Evolutionary conservation across 495 filamentous ascomycete genomes (phyloP).

Genomic region (Cercophora newfieldiana): DNA sequence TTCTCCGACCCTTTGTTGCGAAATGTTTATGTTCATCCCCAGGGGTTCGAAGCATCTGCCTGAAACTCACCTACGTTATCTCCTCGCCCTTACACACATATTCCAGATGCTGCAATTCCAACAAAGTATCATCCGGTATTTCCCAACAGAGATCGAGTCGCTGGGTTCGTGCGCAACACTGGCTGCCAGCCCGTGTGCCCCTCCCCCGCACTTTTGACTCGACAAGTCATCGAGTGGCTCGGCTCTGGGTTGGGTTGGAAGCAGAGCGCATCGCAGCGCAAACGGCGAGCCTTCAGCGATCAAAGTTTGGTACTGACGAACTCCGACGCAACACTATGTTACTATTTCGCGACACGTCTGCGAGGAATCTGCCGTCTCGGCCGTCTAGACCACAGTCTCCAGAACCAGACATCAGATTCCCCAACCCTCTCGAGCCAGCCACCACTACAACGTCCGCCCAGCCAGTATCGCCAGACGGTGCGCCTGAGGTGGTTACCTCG

Average conservation of each 20-base stretch:
- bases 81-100: no score
- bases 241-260: neutral
- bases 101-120: no score
- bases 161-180: neutral
- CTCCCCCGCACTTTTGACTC: slow-evolving; percentile 26
- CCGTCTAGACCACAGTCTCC: neutral
- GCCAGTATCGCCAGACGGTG: neutral
- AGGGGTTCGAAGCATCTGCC: neutral
- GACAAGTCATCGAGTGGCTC: neutral
- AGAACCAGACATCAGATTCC: neutral
- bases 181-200: slow-evolving; percentile 13
- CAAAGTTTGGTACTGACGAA: slow-evolving; percentile 28
- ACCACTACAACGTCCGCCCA: slow-evolving; percentile 16
- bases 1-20: neutral
- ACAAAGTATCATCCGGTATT: neutral
- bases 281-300: slow-evolving; percentile 15
- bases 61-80: neutral
- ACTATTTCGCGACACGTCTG: slow-evolving; percentile 19
- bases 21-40: neutral
- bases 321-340: slow-evolving; percentile 25
- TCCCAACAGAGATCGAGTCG: neutral
- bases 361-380: neutral
- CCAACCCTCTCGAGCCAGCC: slow-evolving; percentile 9
- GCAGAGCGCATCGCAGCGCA: neutral
- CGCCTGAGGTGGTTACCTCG: neutral